Evolutionary conservation across 257 asterid species (phyloP).

Genomic region (Fraxinus cuspidata): DNA sequence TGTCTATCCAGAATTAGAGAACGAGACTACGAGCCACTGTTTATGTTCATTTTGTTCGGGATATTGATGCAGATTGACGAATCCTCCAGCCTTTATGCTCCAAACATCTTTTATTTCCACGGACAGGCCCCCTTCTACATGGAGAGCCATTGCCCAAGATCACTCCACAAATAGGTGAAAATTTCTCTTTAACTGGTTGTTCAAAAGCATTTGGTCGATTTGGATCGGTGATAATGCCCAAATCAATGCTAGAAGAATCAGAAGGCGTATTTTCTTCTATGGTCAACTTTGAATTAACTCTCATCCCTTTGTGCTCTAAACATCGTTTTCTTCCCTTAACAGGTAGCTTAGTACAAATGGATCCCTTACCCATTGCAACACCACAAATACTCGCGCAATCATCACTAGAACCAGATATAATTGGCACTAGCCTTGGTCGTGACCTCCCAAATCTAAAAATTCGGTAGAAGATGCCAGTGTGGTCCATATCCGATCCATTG

Average conservation of each 20-base stretch:
- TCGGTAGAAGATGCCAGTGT: conserved; percentile 34
- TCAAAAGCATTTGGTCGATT: neutral
- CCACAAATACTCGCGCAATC: conserved; percentile 52
- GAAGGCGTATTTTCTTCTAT: conserved; percentile 4
- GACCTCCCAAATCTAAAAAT: conserved; percentile 61
- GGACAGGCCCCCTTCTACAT: conserved; percentile 26
- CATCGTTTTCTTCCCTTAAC: conserved; percentile 79
- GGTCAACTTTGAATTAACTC: conserved; percentile 46
- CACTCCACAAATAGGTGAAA: conserved; percentile 28
- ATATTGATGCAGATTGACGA: neutral
- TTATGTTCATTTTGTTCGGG: neutral
- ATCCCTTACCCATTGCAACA: conserved; percentile 66
- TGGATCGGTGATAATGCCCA: neutral
- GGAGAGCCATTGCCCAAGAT: conserved; percentile 26
- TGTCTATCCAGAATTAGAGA: neutral
- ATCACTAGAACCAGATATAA: conserved; percentile 23
- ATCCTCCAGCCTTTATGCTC: conserved; percentile 35
- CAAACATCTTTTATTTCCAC: conserved; percentile 37
- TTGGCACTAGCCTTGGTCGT: conserved; percentile 33
- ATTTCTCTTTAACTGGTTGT: neutral
- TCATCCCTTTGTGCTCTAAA: conserved; percentile 84
- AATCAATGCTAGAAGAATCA: neutral
- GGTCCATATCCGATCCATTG: conserved; percentile 29
- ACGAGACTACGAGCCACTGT: neutral
- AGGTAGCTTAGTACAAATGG: conserved; percentile 60